Conservation (phyloP, 108 stramenopile species). For the Cylindrotheca fusiformis region DNA sequence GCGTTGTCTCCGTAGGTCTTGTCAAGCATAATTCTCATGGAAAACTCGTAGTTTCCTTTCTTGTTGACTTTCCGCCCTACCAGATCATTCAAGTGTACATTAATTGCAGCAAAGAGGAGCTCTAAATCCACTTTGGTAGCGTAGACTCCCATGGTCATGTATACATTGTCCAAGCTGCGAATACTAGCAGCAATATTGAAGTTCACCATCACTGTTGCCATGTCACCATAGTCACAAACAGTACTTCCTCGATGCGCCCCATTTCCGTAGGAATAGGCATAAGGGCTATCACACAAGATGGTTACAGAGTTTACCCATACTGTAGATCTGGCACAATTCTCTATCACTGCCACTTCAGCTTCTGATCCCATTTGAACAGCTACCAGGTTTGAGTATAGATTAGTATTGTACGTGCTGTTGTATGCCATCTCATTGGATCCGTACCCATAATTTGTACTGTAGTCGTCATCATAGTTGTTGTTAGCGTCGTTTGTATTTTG, state of each 20-base stretch:
- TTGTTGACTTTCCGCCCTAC: constrained; percentile 16
- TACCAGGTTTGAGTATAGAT: background rate
- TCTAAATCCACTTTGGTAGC: constrained; percentile 5
- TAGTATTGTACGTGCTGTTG: background rate
- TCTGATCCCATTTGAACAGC: background rate
- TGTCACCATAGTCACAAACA: constrained; percentile 36
- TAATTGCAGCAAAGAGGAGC: constrained; percentile 9
- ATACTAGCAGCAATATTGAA: constrained; percentile 18
- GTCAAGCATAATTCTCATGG: constrained; percentile 8
- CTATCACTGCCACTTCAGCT: background rate
- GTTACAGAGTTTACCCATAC: constrained; percentile 10
- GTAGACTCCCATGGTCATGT: constrained; percentile 24
- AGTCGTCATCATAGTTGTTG: constrained; percentile 4
- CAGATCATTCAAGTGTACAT: constrained; percentile 11
- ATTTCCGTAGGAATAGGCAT: constrained; percentile 21
- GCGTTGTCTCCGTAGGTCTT: constrained; percentile 7
- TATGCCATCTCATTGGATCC: background rate
- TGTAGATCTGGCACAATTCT: constrained; percentile 13
- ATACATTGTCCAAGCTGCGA: constrained; percentile 7
- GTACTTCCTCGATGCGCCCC: constrained; percentile 16
- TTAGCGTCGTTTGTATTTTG: constrained; percentile 1
- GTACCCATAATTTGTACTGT: background rate
- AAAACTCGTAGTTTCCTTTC: constrained; percentile 21
- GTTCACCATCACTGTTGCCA: constrained; percentile 17
- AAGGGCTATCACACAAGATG: constrained; percentile 26